Evolutionary conservation across 2,329 filamentous ascomycete species (phyloP).

Genomic region (Penicillium sp.): DNA sequence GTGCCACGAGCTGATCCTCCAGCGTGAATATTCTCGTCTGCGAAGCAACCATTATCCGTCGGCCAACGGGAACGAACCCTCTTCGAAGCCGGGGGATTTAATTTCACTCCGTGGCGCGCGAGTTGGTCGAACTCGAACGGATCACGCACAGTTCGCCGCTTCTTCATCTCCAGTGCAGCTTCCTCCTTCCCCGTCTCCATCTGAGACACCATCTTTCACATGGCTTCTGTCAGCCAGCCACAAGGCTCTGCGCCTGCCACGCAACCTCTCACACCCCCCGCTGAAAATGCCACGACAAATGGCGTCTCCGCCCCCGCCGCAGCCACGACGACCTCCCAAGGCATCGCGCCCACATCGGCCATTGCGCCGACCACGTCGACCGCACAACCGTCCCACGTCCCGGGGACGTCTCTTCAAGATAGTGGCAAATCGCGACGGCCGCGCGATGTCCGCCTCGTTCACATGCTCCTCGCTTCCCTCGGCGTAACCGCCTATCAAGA

Average conservation of each 20-base stretch:
- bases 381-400: slow-evolving; percentile 32
- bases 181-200: too few relatives aligned
- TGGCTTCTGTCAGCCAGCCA: slow-evolving; percentile 33
- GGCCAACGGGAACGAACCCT: too few relatives aligned
- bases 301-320: slow-evolving; percentile 17
- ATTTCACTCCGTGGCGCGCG: too few relatives aligned
- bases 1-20: too few relatives aligned
- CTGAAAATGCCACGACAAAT: slow-evolving; percentile 31
- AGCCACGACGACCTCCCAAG: slow-evolving; percentile 17
- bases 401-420: slow-evolving; percentile 42
- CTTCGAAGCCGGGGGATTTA: too few relatives aligned
- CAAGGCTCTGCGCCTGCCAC: slow-evolving; percentile 27
- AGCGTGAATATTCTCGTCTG: too few relatives aligned
- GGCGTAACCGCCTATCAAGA: slow-evolving; percentile 48
- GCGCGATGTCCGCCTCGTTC: slow-evolving; percentile 46
- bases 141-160: too few relatives aligned
- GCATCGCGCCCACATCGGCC: slow-evolving; percentile 11
- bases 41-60: too few relatives aligned
- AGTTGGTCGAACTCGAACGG: too few relatives aligned
- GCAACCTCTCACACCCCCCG: slow-evolving; percentile 41
- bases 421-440: slow-evolving; percentile 43
- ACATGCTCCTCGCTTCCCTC: slow-evolving; percentile 46
- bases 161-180: too few relatives aligned
- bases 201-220: slow-evolving; percentile 3
- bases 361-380: slow-evolving; percentile 18